Conservation (phyloP, 2,329 filamentous ascomycete species). For the Exophiala phaeomuriformis region DNA sequence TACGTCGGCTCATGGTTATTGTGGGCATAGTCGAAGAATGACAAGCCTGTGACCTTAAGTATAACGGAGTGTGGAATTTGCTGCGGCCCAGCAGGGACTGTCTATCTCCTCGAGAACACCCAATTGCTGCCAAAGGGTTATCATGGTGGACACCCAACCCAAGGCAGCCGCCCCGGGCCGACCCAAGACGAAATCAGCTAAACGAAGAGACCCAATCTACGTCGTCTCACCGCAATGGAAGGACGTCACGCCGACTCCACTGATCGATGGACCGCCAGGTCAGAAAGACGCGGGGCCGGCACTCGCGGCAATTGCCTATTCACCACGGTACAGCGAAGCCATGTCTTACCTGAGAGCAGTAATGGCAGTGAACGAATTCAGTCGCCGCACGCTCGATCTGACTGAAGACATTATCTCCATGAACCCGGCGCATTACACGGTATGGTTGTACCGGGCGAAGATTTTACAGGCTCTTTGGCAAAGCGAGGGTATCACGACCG, state of each 20-base stretch:
- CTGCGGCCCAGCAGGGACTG: too few species aligned
- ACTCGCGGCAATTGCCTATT: slow-evolving; percentile 87
- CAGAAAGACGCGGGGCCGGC: slow-evolving; percentile 44
- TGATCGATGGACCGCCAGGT: slow-evolving; percentile 59
- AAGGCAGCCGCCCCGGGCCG: slow-evolving; percentile 12
- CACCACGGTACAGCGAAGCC: slow-evolving; percentile 80
- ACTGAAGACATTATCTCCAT: slow-evolving; percentile 85
- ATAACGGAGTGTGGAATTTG: too few species aligned
- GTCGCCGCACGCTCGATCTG: slow-evolving; percentile 66
- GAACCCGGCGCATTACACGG: slow-evolving; percentile 97
- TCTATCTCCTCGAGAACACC: too few species aligned
- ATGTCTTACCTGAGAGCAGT: slow-evolving; percentile 89
- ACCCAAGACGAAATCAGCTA: slow-evolving; percentile 15
- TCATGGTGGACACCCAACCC: background rate
- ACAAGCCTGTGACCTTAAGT: too few species aligned
- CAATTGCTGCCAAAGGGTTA: too few species aligned
- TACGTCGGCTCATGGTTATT: too few species aligned
- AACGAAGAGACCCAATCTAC: slow-evolving; percentile 38
- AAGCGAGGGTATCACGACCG: slow-evolving; percentile 40
- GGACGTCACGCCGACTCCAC: slow-evolving; percentile 72
- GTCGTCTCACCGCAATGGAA: slow-evolving; percentile 69
- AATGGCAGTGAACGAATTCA: slow-evolving; percentile 83
- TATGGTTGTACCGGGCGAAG: slow-evolving; percentile 90
- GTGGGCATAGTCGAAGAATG: too few species aligned
- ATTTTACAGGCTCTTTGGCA: slow-evolving; percentile 53